These are phyloP conservation scores for Cryptococcus neoformans DNA, from an alignment of 1,284 basidiomycete species.

Conservation along the genomic window DNA sequence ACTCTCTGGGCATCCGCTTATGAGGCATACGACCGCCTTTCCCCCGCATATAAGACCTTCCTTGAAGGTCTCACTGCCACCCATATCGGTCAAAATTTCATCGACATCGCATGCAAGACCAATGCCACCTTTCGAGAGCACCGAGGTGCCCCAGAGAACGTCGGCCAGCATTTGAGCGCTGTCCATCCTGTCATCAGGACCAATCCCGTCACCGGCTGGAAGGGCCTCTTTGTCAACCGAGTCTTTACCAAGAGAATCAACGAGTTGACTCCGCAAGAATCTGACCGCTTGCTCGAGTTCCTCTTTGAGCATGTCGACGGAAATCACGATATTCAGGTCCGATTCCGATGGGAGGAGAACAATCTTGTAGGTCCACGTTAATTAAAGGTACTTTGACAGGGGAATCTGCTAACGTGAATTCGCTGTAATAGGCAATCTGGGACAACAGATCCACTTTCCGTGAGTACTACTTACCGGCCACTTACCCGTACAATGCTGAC, in stretches of 20 bases:
- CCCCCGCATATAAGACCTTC: slow-evolving; percentile 37
- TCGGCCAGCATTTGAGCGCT: slow-evolving; percentile 58
- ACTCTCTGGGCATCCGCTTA: slow-evolving; percentile 56
- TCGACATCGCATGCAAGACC: slow-evolving; percentile 39
- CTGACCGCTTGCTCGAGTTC: slow-evolving; percentile 34
- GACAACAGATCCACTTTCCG: slow-evolving; percentile 45
- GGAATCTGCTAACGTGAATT: slow-evolving; percentile 20
- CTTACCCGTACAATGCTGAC: neutral
- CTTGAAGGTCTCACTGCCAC: slow-evolving; percentile 53
- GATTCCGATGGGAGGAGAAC: slow-evolving; percentile 52
- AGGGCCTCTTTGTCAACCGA: slow-evolving; percentile 67
- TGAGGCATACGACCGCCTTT: slow-evolving; percentile 58
- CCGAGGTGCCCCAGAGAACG: slow-evolving; percentile 60
- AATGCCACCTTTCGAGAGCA: slow-evolving; percentile 16
- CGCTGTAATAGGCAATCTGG: slow-evolving; percentile 42
- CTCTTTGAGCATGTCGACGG: slow-evolving; percentile 49
- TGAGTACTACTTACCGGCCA: slow-evolving; percentile 1
- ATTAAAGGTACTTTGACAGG: slow-evolving; percentile 57
- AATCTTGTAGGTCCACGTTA: slow-evolving; percentile 58
- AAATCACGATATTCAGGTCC: slow-evolving; percentile 65
- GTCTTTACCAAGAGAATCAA: slow-evolving; percentile 63
- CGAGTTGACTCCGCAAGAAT: slow-evolving; percentile 61
- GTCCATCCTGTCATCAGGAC: slow-evolving; percentile 57
- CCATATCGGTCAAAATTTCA: slow-evolving; percentile 59
- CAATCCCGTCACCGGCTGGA: slow-evolving; percentile 68